Evolutionary conservation across 345 rosid genomes (phyloP), one percentile per base, ranked within the genome.

Genomic region (Sisymbrium altissimum): DNA sequence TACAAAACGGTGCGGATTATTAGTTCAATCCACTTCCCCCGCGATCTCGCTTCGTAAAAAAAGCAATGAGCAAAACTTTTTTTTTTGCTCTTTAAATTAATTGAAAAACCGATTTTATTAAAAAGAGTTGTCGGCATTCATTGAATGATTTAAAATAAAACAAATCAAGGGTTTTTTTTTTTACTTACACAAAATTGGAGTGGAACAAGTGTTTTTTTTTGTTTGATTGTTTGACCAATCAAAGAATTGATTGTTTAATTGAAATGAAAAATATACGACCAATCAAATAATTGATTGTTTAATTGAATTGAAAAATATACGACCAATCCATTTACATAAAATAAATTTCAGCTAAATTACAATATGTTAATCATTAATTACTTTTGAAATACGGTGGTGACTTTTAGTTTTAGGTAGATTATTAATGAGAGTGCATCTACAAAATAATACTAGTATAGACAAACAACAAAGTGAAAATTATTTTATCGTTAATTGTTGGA

Each of bases 41-140:
- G 79, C 74, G 74, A 75, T 75, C 79, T 75, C 73, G 68, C 68
- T 68, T 41, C 64, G 65, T 76, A 61, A 62, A 35, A 9, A 35
- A 35, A 0, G 29, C 29, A 32, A 32, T 32, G 35, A 35, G 10
- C 38, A 35, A 35, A 6, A 33, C 5, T 4, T 5, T 30, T 4
- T 30, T 5, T 30, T n/a, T n/a, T n/a, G n/a, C n/a, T 30, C 0
- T 1, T 6, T 32, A 6, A 32, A 32, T 32, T 27, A 27, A 27
- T 27, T 27, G 4, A 27, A 27, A 27, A 27, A 27, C 29, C 19
- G 25, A 17, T n/a, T n/a, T n/a, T 49, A 21, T 3, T 19, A 19
- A 19, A 27, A 27, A 3, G n/a, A 56, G 50, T 29, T 15, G 57
- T 65, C 45, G 39, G 56, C 46, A 57, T 25, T 73, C 25, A 21